phyloP scores from a whole-genome alignment of 2,329 filamentous ascomycete species.

The Aspergillus tanneri region DNA sequence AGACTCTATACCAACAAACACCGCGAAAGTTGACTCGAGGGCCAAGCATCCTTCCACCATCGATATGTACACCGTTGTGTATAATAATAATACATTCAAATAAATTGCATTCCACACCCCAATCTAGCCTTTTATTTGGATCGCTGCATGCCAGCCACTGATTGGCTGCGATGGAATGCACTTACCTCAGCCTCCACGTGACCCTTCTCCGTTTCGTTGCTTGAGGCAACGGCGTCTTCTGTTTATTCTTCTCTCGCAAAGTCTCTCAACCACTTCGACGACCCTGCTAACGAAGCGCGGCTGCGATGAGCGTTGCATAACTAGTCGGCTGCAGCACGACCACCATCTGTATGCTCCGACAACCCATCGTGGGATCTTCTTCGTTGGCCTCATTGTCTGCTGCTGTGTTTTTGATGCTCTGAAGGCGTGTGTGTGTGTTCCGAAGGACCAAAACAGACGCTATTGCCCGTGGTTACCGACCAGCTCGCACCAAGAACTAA shows the following conservation, averaged over 20 bases:
- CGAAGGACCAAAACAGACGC: conserved; percentile 31
- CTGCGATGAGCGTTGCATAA: conserved; percentile 25
- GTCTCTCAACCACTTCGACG: conserved; percentile 12
- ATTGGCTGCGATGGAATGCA: no score
- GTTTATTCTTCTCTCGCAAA: conserved; percentile 36
- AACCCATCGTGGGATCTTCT: neutral
- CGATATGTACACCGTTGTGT: no score
- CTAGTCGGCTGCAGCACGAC: conserved; percentile 13
- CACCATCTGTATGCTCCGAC: conserved; percentile 14
- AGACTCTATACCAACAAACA: no score
- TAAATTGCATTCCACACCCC: no score
- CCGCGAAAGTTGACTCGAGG: no score
- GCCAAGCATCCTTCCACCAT: no score
- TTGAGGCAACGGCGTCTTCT: conserved; percentile 44
- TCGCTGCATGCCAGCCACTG: no score
- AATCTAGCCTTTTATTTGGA: no score
- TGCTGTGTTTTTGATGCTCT: conserved; percentile 3
- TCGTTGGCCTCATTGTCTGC: neutral
- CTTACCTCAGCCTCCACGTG: conserved; percentile 28
- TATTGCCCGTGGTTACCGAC: conserved; percentile 31
- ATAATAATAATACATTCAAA: no score
- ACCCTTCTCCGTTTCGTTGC: conserved; percentile 33
- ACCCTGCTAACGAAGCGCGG: conserved; percentile 9
- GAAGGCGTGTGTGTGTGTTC: conserved; percentile 20
- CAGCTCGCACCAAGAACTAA: conserved; percentile 19